Conservation (phyloP, 23 red algal species). For the Porphyridium purpureum region DNA sequence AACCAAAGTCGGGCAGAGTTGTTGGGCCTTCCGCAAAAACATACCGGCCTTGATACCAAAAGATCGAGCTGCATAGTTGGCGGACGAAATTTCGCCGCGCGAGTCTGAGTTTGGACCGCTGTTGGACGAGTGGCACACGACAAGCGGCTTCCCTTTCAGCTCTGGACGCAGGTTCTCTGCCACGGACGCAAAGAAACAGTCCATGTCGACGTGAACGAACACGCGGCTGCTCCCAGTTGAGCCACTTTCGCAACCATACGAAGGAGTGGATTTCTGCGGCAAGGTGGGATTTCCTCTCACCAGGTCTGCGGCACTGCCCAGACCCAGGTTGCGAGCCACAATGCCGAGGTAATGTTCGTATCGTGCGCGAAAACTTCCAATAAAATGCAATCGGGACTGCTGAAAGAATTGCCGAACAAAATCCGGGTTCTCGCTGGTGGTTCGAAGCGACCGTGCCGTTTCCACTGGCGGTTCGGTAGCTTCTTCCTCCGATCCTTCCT, state of each 20-base stretch:
- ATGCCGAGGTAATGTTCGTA: slow-evolving; percentile 69
- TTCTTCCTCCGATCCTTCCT: neutral
- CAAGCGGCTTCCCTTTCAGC: slow-evolving; percentile 45
- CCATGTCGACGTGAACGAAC: slow-evolving; percentile 95
- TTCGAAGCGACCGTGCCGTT: slow-evolving; percentile 17
- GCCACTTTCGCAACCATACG: too few species aligned
- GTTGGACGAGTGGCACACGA: slow-evolving; percentile 52
- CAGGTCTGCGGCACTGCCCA: neutral
- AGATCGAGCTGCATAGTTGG: slow-evolving; percentile 73
- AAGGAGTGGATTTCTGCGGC: too few species aligned
- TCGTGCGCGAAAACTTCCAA: slow-evolving; percentile 84
- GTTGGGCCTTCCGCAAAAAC: slow-evolving; percentile 55
- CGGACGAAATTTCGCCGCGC: slow-evolving; percentile 77
- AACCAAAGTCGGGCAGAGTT: slow-evolving; percentile 48
- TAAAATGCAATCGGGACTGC: slow-evolving; percentile 93
- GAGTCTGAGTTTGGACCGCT: neutral
- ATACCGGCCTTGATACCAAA: slow-evolving; percentile 71
- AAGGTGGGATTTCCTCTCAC: neutral
- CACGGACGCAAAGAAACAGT: slow-evolving; percentile 88
- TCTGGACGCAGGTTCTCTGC: slow-evolving; percentile 38
- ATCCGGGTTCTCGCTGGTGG: slow-evolving; percentile 71
- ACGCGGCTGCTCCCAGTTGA: slow-evolving; percentile 3
- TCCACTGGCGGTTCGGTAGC: neutral
- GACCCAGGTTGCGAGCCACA: slow-evolving; percentile 9
- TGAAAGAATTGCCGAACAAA: slow-evolving; percentile 90